A percentile compares a stretch with the other conserved stretches of the same genome.
phyloP scores from a whole-genome alignment of 169 alveolate genomes.

The Plasmodium ovale region DNA sequence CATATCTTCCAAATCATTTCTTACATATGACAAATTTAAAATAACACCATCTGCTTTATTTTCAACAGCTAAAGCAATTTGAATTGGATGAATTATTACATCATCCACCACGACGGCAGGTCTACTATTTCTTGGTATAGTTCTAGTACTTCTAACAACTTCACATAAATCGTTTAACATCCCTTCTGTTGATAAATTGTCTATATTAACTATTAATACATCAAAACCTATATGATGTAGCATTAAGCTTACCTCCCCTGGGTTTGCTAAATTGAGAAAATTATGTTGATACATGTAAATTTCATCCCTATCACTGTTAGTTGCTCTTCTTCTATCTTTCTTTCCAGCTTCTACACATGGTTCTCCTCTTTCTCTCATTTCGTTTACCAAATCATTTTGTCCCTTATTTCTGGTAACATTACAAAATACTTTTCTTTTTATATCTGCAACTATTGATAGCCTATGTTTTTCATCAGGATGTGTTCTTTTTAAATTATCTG shows the following conservation, averaged over 20 bases:
- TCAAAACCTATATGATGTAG: conserved; percentile 80
- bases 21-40: conserved; percentile 80
- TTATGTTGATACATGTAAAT: conserved; percentile 43
- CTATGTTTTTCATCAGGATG: conserved; percentile 79
- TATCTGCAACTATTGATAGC: conserved; percentile 83
- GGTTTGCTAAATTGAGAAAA: conserved; percentile 57
- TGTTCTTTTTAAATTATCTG: conserved; percentile 83
- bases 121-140: conserved; percentile 77
- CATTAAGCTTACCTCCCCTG: conserved; percentile 58
- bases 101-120: conserved; percentile 88
- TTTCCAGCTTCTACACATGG: conserved; percentile 75
- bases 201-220: conserved; percentile 84
- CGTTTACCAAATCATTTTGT: neutral
- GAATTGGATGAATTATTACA: conserved; percentile 85
- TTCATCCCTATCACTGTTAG: neutral
- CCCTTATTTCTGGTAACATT: conserved; percentile 8
- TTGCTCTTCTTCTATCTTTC: conserved; percentile 61
- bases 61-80: conserved; percentile 86
- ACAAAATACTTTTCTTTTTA: conserved; percentile 80
- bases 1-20: conserved; percentile 80
- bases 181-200: conserved; percentile 80
- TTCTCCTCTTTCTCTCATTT: conserved; percentile 75
- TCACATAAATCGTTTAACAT: conserved; percentile 79
- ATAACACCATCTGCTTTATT: conserved; percentile 87
- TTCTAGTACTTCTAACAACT: conserved; percentile 76